Conservation (phyloP, 2,329 filamentous ascomycete species). For the Penicillium rolfsii region DNA sequence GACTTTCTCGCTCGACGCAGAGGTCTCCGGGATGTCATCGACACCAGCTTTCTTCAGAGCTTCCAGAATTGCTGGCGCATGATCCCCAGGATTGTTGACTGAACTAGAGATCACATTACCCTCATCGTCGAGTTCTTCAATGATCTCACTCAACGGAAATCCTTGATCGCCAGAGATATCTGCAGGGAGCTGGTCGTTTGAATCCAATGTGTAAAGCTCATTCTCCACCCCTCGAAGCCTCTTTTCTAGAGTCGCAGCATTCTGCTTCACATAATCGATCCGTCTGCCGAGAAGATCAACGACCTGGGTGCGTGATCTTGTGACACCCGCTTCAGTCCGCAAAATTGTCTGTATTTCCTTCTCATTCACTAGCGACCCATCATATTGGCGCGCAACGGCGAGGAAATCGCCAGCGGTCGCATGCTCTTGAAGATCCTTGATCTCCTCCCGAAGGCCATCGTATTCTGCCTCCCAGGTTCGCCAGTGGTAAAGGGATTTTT, state of each 20-base stretch:
- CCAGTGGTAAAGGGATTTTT: conserved; percentile 81
- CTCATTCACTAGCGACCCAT: conserved; percentile 48
- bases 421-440: conserved; percentile 59
- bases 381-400: conserved; percentile 48
- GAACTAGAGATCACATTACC: conserved; percentile 76
- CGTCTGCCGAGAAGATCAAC: conserved; percentile 70
- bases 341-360: conserved; percentile 61
- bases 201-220: conserved; percentile 66
- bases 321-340: conserved; percentile 48
- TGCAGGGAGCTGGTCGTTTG: conserved; percentile 61
- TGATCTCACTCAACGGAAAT: conserved; percentile 83
- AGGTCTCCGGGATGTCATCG: conserved; percentile 49
- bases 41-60: conserved; percentile 77
- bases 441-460: conserved; percentile 81
- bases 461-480: conserved; percentile 90
- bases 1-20: conserved; percentile 18
- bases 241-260: conserved; percentile 73
- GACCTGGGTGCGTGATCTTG: conserved; percentile 65
- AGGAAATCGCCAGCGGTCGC: conserved; percentile 60
- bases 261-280: conserved; percentile 86
- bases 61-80: conserved; percentile 69
- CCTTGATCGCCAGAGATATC: conserved; percentile 62
- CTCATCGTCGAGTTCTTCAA: conserved; percentile 88
- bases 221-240: conserved; percentile 68
- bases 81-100: conserved; percentile 68